These are phyloP conservation scores for Acer yangbiense DNA, from an alignment of 345 rosid species.

Conservation along the genomic window DNA sequence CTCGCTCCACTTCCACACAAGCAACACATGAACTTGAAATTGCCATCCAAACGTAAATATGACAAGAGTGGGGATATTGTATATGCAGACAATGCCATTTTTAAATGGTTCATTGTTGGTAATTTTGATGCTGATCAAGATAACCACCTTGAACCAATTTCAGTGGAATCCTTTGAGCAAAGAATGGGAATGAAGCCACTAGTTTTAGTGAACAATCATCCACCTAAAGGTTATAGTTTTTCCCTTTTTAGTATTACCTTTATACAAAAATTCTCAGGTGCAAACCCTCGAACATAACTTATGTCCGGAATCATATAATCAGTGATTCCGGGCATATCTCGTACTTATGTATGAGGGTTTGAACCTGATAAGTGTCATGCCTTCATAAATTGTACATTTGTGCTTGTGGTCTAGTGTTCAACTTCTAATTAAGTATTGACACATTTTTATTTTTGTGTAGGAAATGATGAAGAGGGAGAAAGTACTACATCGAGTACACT, in stretches of 20 bases:
- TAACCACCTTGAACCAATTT: conserved; percentile 19
- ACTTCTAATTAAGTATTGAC: not conserved
- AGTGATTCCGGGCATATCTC: too few relatives aligned
- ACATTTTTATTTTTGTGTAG: not conserved
- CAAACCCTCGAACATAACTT: too few relatives aligned
- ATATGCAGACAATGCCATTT: conserved; percentile 23
- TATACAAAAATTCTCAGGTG: too few relatives aligned
- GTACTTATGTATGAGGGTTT: too few relatives aligned
- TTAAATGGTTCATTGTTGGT: conserved; percentile 28
- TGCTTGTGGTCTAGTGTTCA: not conserved
- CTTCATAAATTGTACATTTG: too few relatives aligned
- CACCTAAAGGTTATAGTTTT: conserved; percentile 17
- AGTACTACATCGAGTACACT: not conserved
- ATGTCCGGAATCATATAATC: too few relatives aligned
- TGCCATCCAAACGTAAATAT: not conserved
- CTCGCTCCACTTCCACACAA: not conserved
- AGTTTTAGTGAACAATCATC: conserved; percentile 20
- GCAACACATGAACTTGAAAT: conserved; percentile 10
- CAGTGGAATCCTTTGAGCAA: conserved; percentile 1
- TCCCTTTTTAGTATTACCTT: not conserved
- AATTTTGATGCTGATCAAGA: conserved; percentile 1
- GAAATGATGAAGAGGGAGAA: not conserved
- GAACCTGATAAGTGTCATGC: too few relatives aligned
- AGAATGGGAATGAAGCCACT: conserved; percentile 24
- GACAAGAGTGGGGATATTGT: conserved; percentile 10